Evolutionary conservation across 371 early-diverging fungal species (phyloP).

Genomic region (Lichtheimia corymbifera): DNA sequence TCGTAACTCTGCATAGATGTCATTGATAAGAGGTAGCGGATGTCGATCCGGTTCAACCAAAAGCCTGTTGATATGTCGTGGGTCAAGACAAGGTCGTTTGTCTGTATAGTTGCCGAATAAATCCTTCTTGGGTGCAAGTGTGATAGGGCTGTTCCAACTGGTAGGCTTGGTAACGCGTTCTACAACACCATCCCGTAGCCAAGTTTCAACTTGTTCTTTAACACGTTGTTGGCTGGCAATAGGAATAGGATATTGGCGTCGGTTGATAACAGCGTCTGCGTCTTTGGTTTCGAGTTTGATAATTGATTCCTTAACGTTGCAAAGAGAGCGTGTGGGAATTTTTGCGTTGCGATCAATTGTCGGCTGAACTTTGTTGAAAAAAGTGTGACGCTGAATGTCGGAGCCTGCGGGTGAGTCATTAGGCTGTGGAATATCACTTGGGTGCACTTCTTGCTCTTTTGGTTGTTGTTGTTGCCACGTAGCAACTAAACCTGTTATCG

Average conservation of each 20-base stretch:
- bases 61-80: slow-evolving; percentile 18
- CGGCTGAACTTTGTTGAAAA: not conserved
- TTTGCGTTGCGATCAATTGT: slow-evolving; percentile 9
- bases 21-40: slow-evolving; percentile 21
- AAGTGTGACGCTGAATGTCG: not conserved
- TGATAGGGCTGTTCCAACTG: slow-evolving; percentile 24
- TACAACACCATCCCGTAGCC: slow-evolving; percentile 9
- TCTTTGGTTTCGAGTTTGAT: slow-evolving; percentile 8
- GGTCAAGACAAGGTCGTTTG: slow-evolving; percentile 22
- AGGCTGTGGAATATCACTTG: slow-evolving; percentile 2
- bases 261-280: slow-evolving; percentile 2
- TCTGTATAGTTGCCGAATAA: slow-evolving; percentile 13
- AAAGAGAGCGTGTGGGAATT: slow-evolving; percentile 12
- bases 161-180: not conserved
- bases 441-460: not conserved
- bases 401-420: not conserved
- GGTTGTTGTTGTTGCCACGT: not conserved
- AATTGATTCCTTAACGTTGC: slow-evolving; percentile 19
- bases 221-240: not conserved
- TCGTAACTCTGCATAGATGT: slow-evolving; percentile 14
- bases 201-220: slow-evolving; percentile 9
- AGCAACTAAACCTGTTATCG: not conserved
- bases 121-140: slow-evolving; percentile 25
- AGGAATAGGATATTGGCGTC: slow-evolving; percentile 17
- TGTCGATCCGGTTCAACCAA: slow-evolving; percentile 18